Base-by-base conservation (phyloP, 345 rosid species). In the Mercurialis annua region DNA sequence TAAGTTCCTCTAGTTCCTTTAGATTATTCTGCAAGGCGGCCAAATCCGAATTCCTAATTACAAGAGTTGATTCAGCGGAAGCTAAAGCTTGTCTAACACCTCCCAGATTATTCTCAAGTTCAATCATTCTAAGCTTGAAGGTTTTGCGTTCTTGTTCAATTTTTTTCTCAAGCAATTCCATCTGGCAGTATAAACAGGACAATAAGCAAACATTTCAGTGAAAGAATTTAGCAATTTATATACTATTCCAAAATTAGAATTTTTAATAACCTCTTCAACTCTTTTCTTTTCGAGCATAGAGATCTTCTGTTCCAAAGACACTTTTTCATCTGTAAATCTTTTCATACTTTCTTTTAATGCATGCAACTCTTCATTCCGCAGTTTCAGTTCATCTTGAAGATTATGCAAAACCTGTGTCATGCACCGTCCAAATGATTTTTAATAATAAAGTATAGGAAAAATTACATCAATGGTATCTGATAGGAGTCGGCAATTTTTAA, bases 1-100 rank as follows among this genome's bases (percentile, higher is more conserved):
- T 83, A 70, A 94, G 64, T 33, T 94, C 99, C 71, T 91, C 97
- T 30, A 94, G 75, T 64, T 94, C 99, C 78, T 88, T 91, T 77
- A 89, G 73, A 64, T 78, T 87, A 77, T 75, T 87, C 70, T 89
- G 87, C 73, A 86, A 59, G 59, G 83, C 55, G 67, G 73, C 68
- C 63, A 89, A 78, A 56, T 91, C 89, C 30, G 82, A 67, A 62
- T 80, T 80, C 80, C 77, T 84, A 34, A 58, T 69, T 68, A 80
- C 82, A 69, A 86, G 81, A 48, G 80, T 79, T 50, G 92, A 82
- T 77, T 87, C 76, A 46, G 83, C 77, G 46, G 31, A 65, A 77
- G 77, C 78, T 62, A 90, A 81, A 27, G 90, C 85, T 72, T 77
- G 81, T 60, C 75, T 73, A 40, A 81, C 76, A 63, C 59, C 74